phyloP scores from a whole-genome alignment of 768 basidiomycete genomes.

The Leucosporidium yakuticum region DNA sequence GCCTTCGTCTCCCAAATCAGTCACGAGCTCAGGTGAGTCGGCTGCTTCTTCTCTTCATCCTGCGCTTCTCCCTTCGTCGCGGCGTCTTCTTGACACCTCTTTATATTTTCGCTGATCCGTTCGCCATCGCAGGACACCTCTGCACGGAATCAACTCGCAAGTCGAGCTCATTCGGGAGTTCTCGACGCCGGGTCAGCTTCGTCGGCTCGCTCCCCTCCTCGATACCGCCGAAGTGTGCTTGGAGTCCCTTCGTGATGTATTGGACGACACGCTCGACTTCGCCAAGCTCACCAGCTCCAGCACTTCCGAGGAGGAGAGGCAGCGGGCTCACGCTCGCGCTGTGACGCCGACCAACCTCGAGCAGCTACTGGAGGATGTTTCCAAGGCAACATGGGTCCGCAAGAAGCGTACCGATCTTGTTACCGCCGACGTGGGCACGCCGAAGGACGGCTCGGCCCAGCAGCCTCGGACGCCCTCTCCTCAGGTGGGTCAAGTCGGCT shows the following conservation, averaged over 20 bases:
- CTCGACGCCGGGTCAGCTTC: slow-evolving; percentile 6
- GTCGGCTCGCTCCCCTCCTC: slow-evolving; percentile 13
- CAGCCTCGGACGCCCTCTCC: no score
- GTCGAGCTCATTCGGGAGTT: slow-evolving; percentile 32
- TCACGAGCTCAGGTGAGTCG: slow-evolving; percentile 16
- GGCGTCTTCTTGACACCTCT: no score
- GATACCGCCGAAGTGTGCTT: slow-evolving; percentile 27
- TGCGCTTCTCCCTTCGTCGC: no score
- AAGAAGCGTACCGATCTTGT: slow-evolving; percentile 24
- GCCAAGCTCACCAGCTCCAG: slow-evolving; percentile 20
- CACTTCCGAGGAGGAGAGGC: not conserved
- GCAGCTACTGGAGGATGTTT: slow-evolving; percentile 9
- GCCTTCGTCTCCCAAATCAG: slow-evolving; percentile 22
- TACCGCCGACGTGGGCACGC: slow-evolving; percentile 1
- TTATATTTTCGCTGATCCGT: no score
- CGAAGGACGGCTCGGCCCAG: not conserved
- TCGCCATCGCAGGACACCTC: slow-evolving; percentile 5
- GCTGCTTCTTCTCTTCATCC: not conserved
- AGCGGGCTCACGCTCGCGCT: not conserved
- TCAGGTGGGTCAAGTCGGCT: no score
- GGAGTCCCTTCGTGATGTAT: slow-evolving; percentile 20
- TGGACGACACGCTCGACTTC: slow-evolving; percentile 29
- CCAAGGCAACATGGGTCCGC: slow-evolving; percentile 15
- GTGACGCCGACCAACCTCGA: not conserved
- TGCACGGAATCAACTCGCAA: slow-evolving; percentile 21